Evolutionary conservation across 495 filamentous ascomycete genomes (phyloP), one percentile per base, ranked within the genome.

Genomic region (Penicillium pancosmium): DNA sequence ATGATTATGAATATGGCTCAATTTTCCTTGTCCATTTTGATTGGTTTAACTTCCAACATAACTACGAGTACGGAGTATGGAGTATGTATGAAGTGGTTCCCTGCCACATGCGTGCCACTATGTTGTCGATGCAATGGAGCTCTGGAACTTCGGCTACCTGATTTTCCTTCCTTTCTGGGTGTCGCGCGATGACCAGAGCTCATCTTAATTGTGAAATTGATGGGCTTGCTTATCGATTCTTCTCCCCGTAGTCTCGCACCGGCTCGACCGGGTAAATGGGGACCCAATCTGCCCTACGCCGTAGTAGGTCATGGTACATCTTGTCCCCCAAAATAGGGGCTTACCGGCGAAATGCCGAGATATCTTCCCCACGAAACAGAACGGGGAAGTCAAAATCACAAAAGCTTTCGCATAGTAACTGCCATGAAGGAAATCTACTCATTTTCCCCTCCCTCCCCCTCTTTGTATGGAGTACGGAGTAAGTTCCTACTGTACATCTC

Each of bases 331-430:
- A 44, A 44, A 44, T 38, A 38, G 36, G 41, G 41, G 41, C 8
- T 18, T 44, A 19, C 46, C 46, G 46, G 46, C 46, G 46, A 48
- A 48, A 48, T 15, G 46, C 46, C 46, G 46, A 48, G 41, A 38
- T 38, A 48, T 23, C 21, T 48, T 48, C 21, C 46, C 46, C 46
- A 48, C 46, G 46, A 48, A 48, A 23, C 21, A 19, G 23, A 31
- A 23, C 21, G 41, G 41, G 16, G 8, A 44, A 44, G 16, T 38
- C 15, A n/a, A 38, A 38, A 12, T 38, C 27, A 31, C 27, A 31
- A 31, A 31, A 6, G 5, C 27, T 9, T 31, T 31, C 27, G 27
- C 27, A 31, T 31, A 23, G 23, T 23, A 31, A 31, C 5, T 31
- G 27, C 27, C 27, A 31, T 31, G 8, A 1, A 31, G 36, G 36